These are phyloP conservation scores for Coemansia sp. DNA, from an alignment of 192 early-diverging fungal genomes.

Conservation along the genomic window DNA sequence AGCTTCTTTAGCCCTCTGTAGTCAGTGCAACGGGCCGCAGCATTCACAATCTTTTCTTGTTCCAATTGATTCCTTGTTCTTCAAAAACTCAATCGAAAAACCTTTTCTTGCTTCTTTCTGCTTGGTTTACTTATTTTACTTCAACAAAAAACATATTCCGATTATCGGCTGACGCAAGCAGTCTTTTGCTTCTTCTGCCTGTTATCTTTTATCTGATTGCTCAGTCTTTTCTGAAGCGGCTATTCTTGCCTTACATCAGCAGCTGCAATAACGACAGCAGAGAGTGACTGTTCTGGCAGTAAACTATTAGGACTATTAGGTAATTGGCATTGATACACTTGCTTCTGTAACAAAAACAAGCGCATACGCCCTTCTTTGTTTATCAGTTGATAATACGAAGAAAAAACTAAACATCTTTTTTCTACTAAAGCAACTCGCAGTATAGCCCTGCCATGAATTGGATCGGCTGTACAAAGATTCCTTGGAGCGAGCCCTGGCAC, in stretches of 20 bases:
- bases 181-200: too few species aligned
- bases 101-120: too few species aligned
- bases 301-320: neutral
- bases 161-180: too few species aligned
- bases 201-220: too few species aligned
- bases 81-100: too few species aligned
- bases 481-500: constrained; percentile 42
- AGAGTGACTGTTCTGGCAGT: too few species aligned
- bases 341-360: neutral
- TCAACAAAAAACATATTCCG: too few species aligned
- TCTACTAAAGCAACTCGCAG: neutral
- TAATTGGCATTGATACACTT: neutral
- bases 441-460: neutral
- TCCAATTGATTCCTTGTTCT: too few species aligned
- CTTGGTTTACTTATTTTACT: neutral
- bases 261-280: too few species aligned
- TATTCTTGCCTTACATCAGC: too few species aligned
- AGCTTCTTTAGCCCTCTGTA: neutral
- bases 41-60: neutral
- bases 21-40: neutral
- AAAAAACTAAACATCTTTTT: neutral
- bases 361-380: neutral
- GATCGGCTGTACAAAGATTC: constrained; percentile 20
- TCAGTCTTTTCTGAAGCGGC: too few species aligned
- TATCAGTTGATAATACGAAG: too few species aligned